Evolutionary conservation across 2,329 filamentous ascomycete species (phyloP).

Genomic region (Lojkania enalia): DNA sequence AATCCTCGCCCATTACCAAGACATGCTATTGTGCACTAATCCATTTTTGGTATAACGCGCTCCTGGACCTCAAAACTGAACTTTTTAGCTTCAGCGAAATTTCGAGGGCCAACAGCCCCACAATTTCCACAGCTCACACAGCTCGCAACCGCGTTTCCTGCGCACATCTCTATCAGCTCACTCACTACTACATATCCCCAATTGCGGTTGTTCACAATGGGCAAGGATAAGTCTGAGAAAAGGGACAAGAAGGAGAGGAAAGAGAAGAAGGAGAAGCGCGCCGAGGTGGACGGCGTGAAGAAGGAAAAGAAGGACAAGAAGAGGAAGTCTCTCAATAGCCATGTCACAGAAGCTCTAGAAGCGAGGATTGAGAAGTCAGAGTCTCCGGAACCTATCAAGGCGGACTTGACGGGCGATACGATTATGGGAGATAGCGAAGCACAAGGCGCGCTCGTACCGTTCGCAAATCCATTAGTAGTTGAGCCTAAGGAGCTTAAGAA

Average conservation of each 20-base stretch:
- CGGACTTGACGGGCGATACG: conserved; percentile 35
- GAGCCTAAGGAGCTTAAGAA: conserved; percentile 70
- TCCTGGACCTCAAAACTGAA: too few species aligned
- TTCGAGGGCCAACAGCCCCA: neutral
- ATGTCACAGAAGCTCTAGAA: conserved; percentile 60
- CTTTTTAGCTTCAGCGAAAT: neutral
- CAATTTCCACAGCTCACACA: conserved; percentile 13
- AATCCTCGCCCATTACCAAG: too few species aligned
- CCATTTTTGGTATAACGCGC: too few species aligned
- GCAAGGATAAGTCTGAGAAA: conserved; percentile 45
- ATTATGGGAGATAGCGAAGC: conserved; percentile 50
- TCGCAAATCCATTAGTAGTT: conserved; percentile 78
- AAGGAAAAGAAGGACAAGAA: conserved; percentile 67
- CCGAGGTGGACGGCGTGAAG: conserved; percentile 54
- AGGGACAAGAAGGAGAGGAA: conserved; percentile 59
- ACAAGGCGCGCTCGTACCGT: conserved; percentile 70
- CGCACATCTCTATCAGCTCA: neutral
- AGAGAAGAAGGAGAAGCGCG: conserved; percentile 69
- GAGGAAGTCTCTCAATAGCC: conserved; percentile 60
- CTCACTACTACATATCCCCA: conserved; percentile 3
- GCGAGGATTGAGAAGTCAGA: conserved; percentile 63
- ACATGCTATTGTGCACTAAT: too few species aligned
- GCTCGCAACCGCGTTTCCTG: conserved; percentile 6
- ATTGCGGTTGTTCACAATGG: conserved; percentile 28
- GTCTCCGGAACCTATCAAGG: conserved; percentile 42